These are phyloP conservation scores for Heliamphora exappendiculata DNA, from an alignment of 148 eudicot species.

Conservation along the genomic window DNA sequence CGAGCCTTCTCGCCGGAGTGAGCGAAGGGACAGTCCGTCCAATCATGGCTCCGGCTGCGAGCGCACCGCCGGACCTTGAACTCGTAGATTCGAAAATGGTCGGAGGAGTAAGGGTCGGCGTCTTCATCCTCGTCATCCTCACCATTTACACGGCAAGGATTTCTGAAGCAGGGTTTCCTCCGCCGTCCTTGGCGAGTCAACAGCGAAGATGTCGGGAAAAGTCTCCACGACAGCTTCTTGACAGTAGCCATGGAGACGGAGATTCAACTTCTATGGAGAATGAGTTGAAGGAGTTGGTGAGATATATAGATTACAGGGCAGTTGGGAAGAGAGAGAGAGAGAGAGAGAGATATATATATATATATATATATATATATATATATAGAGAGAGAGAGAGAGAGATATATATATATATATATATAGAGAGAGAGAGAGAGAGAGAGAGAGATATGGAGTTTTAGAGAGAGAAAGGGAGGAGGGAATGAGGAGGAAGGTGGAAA, in stretches of 20 bases:
- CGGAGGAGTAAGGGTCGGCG: constrained; percentile 62
- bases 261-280: constrained; percentile 67
- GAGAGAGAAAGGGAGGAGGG: no score
- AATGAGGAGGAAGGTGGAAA: no score
- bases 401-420: no score
- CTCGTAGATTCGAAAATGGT: constrained; percentile 79
- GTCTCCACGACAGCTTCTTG: constrained; percentile 23
- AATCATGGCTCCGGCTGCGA: constrained; percentile 70
- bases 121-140: constrained; percentile 32
- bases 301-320: no score
- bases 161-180: constrained; percentile 42
- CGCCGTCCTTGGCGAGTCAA: constrained; percentile 20
- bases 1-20: constrained; percentile 94
- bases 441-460: no score
- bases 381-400: no score
- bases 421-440: no score
- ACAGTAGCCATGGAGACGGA: constrained; percentile 64
- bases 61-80: constrained; percentile 88
- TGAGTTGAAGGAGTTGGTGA: no score
- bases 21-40: constrained; percentile 90
- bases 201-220: not conserved
- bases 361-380: no score
- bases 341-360: no score
- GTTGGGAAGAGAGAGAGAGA: no score
- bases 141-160: constrained; percentile 39